Evolutionary conservation across 805 yeast species (phyloP).

Genomic region (Saturnispora saitoi): DNA sequence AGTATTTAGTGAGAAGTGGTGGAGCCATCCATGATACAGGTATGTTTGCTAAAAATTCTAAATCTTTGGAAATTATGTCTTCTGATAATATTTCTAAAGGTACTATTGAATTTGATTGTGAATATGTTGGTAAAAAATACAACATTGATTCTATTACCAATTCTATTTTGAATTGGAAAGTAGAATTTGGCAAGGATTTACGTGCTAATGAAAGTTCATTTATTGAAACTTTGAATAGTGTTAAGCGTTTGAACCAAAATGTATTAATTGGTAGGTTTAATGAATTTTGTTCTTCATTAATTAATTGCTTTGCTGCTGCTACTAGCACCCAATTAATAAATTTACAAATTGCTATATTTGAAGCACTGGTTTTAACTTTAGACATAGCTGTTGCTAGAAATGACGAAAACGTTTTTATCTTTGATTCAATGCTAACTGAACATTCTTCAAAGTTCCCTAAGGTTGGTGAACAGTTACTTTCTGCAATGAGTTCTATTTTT

Average conservation of each 20-base stretch:
- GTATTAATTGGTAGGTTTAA: constrained; percentile 54
- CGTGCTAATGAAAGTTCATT: constrained; percentile 35
- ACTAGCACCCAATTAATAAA: constrained; percentile 14
- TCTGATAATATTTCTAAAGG: constrained; percentile 37
- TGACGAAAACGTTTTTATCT: constrained; percentile 50
- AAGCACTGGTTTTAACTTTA: constrained; percentile 49
- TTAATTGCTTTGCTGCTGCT: constrained; percentile 25
- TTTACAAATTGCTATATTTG: constrained; percentile 35
- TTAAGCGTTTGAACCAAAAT: constrained; percentile 45
- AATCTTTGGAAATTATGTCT: constrained; percentile 34
- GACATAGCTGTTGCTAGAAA: constrained; percentile 60
- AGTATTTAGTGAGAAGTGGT: constrained; percentile 31
- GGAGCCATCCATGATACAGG: constrained; percentile 29
- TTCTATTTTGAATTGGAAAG: constrained; percentile 45
- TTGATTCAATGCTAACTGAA: constrained; percentile 40
- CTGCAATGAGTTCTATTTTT: constrained; percentile 39
- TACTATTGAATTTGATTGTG: constrained; percentile 43
- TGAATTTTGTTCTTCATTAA: constrained; percentile 37
- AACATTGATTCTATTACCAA: constrained; percentile 51
- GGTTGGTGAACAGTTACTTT: constrained; percentile 44
- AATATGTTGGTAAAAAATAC: constrained; percentile 60
- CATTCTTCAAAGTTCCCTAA: constrained; percentile 32
- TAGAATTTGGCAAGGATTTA: constrained; percentile 35
- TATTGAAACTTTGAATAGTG: constrained; percentile 36
- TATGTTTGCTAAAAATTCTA: constrained; percentile 29